phyloP scores from a whole-genome alignment of 1,284 basidiomycete genomes.

The Baeospora myosura region DNA sequence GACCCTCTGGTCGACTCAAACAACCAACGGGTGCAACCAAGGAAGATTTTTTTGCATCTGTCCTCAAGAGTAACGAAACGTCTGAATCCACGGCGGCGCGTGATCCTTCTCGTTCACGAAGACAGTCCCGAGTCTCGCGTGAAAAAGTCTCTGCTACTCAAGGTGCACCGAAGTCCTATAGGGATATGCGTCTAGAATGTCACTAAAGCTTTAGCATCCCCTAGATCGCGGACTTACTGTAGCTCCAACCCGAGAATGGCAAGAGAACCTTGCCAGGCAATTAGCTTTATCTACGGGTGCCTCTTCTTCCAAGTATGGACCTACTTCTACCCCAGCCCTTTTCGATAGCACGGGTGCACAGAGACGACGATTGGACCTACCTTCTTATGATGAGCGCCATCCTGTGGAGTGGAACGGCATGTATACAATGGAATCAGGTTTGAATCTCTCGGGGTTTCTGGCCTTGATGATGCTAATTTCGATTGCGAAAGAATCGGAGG shows the following conservation, averaged over 20 bases:
- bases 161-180: too few relatives aligned
- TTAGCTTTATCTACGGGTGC: slow-evolving; percentile 30
- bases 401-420: slow-evolving; percentile 43
- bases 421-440: slow-evolving; percentile 43
- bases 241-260: slow-evolving; percentile 69
- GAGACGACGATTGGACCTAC: slow-evolving; percentile 34
- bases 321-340: slow-evolving; percentile 12
- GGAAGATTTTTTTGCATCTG: slow-evolving; percentile 66
- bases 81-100: slow-evolving; percentile 24
- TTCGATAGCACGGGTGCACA: slow-evolving; percentile 21
- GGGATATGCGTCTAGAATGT: too few relatives aligned
- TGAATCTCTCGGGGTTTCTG: slow-evolving; percentile 12
- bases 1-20: slow-evolving; percentile 51
- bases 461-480: slow-evolving; percentile 14
- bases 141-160: slow-evolving; percentile 68
- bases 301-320: slow-evolving; percentile 11
- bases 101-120: slow-evolving; percentile 57
- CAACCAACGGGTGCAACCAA: slow-evolving; percentile 47
- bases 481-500: slow-evolving; percentile 21
- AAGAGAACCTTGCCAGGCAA: slow-evolving; percentile 57
- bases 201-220: too few relatives aligned
- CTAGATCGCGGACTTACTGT: slow-evolving; percentile 54
- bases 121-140: slow-evolving; percentile 67
- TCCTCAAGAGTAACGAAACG: slow-evolving; percentile 52
- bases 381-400: too few relatives aligned